Evolutionary conservation across 2,329 filamentous ascomycete species (phyloP).

Genomic region (Mycocentrospora acerina): DNA sequence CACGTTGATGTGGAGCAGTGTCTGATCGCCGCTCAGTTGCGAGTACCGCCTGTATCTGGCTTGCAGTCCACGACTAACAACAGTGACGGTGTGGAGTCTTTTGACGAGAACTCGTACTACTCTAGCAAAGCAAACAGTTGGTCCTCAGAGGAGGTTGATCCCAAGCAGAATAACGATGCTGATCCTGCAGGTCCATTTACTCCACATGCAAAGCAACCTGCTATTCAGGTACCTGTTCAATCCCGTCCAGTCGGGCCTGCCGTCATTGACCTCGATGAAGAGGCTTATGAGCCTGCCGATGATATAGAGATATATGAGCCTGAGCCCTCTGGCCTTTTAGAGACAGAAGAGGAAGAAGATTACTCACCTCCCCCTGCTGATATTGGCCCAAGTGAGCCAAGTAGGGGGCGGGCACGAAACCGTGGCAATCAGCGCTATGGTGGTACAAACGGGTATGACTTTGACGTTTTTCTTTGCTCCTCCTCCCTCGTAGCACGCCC

Average conservation of each 20-base stretch:
- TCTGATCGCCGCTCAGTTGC: conserved; percentile 63
- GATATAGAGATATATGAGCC: conserved; percentile 44
- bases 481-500: conserved; percentile 6
- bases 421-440: conserved; percentile 19
- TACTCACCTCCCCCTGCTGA: conserved; percentile 51
- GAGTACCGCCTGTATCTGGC: conserved; percentile 70
- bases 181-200: conserved; percentile 33
- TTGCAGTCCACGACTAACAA: conserved; percentile 58
- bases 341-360: conserved; percentile 44
- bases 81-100: conserved; percentile 73
- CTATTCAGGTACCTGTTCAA: conserved; percentile 18
- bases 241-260: conserved; percentile 18
- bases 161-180: conserved; percentile 30
- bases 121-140: conserved; percentile 88
- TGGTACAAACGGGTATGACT: conserved; percentile 35
- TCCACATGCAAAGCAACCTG: conserved; percentile 26
- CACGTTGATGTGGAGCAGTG: conserved; percentile 47
- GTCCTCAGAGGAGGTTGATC: conserved; percentile 51
- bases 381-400: conserved; percentile 28
- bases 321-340: conserved; percentile 26
- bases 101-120: conserved; percentile 94
- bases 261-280: conserved; percentile 42
- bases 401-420: conserved; percentile 27
- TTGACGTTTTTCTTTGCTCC: conserved; percentile 7
- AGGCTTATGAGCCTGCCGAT: conserved; percentile 42